Base-by-base conservation (phyloP, 2,329 filamentous ascomycete genomes). In the Paraphaeosphaeria sporulosa region DNA sequence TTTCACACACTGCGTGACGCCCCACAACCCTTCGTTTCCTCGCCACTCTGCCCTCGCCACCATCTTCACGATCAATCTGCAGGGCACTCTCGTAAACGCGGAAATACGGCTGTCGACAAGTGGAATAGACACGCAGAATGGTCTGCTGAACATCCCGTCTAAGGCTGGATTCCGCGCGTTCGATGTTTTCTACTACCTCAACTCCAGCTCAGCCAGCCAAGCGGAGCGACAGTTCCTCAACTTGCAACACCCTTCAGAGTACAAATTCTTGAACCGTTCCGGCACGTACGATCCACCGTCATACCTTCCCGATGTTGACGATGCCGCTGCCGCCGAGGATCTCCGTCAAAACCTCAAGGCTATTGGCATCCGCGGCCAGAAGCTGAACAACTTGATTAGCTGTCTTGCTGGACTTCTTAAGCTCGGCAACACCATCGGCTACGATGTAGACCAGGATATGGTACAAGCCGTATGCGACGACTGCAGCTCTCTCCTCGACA, bases 141-240 rank as follows among this genome's bases (percentile, higher is more conserved):
- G 94, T 44, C 83, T 99, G 12, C 82, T 97, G 17, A 88, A 91
- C 58, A 87, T 99, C 17, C 92, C 95, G 0, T 79, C 88, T 0
- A 89, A 97, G 73, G 74, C 88, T 7, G 95, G 95, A 13, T 93
- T 93, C 78, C 89, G 95, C 64, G 95, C 94, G 3, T 99, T 99
- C 69, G 94, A 99, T 73, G 95, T 96, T 52, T 98, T 99, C 75
- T 98, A 99, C 81, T 98, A 97, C 71, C 87, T 99, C 0, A 85
- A 98, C 44, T 96, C 94, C 0, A 93, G 91, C n/a, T 91, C 92
- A 0, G 96, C 95, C 0, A 95, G 92, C 1, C 88, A 90, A 4
- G 90, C 93, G 1, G 95, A 99, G 80, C 86, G 93, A 58, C 94
- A 98, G 74, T 96, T 94, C 62, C 82, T 99, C 15, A 89, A 90